Evolutionary conservation across 306 rosid species (phyloP), one percentile per base, ranked within the genome.

Genomic region (Prunus mira): DNA sequence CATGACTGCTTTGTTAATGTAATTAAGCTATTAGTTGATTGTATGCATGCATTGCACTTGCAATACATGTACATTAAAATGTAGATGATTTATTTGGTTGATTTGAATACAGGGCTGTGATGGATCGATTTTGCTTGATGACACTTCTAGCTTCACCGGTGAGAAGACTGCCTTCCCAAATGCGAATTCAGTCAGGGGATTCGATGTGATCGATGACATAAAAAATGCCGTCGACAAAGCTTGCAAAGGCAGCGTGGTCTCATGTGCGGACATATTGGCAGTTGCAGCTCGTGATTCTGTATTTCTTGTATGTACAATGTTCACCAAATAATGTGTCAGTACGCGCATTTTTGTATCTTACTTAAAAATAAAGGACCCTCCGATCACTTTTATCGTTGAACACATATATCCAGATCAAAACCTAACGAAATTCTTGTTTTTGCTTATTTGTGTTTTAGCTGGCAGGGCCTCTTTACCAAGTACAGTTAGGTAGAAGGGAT

Each of bases 1-100:
- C 81, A 81, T 10, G 85, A 82, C 76, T 82, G 86, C 28, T 82
- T 82, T 20, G 86, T 83, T 28, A 83, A 83, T 14, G 86, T 34
- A 61, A 28, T 62, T 27, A 57, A 34, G 24, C 41, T 65, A 6
- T 14, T 10, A 20, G 11, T 60, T 50, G 18, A 8, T 64, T 38
- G 14, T 6, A 5, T 24, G n/a, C 38, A 27, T 6, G 20, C 66
- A 27, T 62, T 62, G 38, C 41, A 15, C 11, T 10, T 56, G 57
- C n/a, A 24, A 22, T 3, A 12, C 24, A 9, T n/a, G 28, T 58
- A 34, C 41, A 34, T 55, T 56, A 22, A 10, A 20, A 58, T 58
- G 32, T 24, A 7, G 15, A 55, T 55, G 61, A 12, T 24, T 22
- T 12, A 58, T 25, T 58, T 18, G 20, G 24, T 1, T 47, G 51